Conservation (phyloP, 495 filamentous ascomycete genomes). For the Xeromyces bisporus region DNA sequence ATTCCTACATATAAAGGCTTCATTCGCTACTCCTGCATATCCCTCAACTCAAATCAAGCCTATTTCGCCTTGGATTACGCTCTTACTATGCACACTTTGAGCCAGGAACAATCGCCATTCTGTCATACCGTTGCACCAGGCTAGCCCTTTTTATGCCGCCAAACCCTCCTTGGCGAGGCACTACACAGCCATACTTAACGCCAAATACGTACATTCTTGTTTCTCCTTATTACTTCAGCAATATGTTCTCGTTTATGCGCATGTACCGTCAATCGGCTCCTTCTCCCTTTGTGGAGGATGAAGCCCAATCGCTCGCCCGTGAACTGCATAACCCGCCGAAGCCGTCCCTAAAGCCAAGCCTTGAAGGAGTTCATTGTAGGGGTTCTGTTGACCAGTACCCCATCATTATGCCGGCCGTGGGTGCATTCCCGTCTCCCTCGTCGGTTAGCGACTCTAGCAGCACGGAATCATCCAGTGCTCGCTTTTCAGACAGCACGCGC, state of each 20-base stretch:
- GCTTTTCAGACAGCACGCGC: too few species aligned
- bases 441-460: slow-evolving; percentile 2
- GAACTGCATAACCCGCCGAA: slow-evolving; percentile 21
- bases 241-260: slow-evolving; percentile 17
- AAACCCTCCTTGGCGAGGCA: neutral
- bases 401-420: slow-evolving; percentile 19
- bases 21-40: too few species aligned
- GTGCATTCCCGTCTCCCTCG: slow-evolving; percentile 7
- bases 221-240: slow-evolving; percentile 1
- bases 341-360: slow-evolving; percentile 17
- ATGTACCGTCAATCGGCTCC: slow-evolving; percentile 23
- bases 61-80: too few species aligned
- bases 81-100: slow-evolving; percentile 9
- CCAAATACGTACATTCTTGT: neutral
- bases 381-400: slow-evolving; percentile 32
- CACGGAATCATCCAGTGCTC: neutral
- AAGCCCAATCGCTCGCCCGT: slow-evolving; percentile 22
- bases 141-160: slow-evolving; percentile 1
- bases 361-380: slow-evolving; percentile 22
- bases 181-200: too few species aligned
- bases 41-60: too few species aligned
- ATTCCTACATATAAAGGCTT: too few species aligned
- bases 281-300: slow-evolving; percentile 28
- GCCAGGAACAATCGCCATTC: slow-evolving; percentile 7
- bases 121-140: slow-evolving; percentile 7